Conservation (phyloP, 345 rosid species). For the Abelmoschus esculentus region DNA sequence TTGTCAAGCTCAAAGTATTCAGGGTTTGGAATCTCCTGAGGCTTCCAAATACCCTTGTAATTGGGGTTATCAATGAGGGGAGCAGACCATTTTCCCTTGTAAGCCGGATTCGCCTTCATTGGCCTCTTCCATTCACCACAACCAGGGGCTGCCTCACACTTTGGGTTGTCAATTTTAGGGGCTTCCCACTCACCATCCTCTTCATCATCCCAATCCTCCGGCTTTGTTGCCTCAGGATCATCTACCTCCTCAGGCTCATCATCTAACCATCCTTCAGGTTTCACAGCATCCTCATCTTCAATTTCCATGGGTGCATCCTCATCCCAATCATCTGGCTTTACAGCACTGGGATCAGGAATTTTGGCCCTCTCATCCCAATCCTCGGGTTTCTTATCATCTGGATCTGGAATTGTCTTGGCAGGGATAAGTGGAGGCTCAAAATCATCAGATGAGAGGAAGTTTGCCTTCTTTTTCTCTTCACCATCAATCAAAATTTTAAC, state of each 20-base stretch:
- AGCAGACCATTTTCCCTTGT: constrained; percentile 82
- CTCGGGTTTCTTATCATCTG: constrained; percentile 83
- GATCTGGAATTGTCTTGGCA: constrained; percentile 75
- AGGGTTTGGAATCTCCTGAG: constrained; percentile 74
- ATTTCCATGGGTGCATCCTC: constrained; percentile 93
- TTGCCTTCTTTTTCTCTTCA: constrained; percentile 72
- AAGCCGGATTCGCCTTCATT: constrained; percentile 69
- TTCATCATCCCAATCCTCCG: constrained; percentile 93
- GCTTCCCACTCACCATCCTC: constrained; percentile 95
- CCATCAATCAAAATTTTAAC: constrained; percentile 60
- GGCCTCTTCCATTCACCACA: constrained; percentile 93
- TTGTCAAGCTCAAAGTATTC: constrained; percentile 61
- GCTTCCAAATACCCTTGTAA: constrained; percentile 86
- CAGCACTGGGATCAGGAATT: constrained; percentile 66
- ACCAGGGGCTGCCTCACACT: constrained; percentile 66
- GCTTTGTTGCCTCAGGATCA: constrained; percentile 80
- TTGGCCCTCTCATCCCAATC: constrained; percentile 85
- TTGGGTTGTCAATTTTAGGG: constrained; percentile 76
- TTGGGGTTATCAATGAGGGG: constrained; percentile 77
- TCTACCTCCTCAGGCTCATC: constrained; percentile 88
- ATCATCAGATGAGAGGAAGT: constrained; percentile 61
- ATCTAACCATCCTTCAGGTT: constrained; percentile 89
- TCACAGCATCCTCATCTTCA: constrained; percentile 69
- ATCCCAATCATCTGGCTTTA: constrained; percentile 87
- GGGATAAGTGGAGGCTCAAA: constrained; percentile 80